These are phyloP conservation scores for Umbelopsis ramanniana DNA, from an alignment of 192 early-diverging fungal genomes.

Conservation along the genomic window DNA sequence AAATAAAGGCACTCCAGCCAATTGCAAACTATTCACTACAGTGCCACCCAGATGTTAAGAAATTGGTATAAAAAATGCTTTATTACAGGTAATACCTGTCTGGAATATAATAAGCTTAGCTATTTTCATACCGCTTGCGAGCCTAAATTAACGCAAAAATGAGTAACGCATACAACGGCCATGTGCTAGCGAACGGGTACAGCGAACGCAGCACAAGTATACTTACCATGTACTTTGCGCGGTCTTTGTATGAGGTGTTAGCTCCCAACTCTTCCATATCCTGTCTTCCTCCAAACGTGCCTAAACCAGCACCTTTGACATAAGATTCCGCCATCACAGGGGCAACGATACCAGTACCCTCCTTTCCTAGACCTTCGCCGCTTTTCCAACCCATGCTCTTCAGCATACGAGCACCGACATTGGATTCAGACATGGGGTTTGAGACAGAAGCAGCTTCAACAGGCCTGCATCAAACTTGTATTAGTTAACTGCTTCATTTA, in stretches of 20 bases:
- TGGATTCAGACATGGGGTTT: conserved; percentile 54
- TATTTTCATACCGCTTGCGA: conserved; percentile 10
- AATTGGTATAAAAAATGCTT: too few species aligned
- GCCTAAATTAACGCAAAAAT: neutral
- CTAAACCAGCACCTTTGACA: conserved; percentile 51
- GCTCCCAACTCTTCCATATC: conserved; percentile 17
- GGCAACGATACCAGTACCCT: conserved; percentile 85
- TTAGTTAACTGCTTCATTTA: neutral
- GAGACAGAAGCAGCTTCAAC: conserved; percentile 23
- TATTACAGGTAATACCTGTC: too few species aligned
- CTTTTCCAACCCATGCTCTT: conserved; percentile 87
- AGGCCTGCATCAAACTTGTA: conserved; percentile 1
- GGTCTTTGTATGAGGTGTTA: conserved; percentile 28
- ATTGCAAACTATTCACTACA: too few species aligned
- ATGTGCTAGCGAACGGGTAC: neutral
- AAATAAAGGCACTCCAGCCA: neutral
- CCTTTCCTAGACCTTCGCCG: conserved; percentile 86
- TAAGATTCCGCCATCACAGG: conserved; percentile 82
- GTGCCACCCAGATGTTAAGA: too few species aligned
- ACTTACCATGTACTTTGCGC: conserved; percentile 34
- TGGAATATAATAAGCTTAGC: neutral
- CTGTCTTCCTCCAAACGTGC: conserved; percentile 30
- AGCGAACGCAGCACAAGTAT: too few species aligned
- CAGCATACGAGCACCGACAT: conserved; percentile 74
- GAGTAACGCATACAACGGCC: neutral